Evolutionary conservation across 176 grass and related monocot species (phyloP), one percentile per base, ranked within the genome.

Genomic region (Urochloa ruziziensis): DNA sequence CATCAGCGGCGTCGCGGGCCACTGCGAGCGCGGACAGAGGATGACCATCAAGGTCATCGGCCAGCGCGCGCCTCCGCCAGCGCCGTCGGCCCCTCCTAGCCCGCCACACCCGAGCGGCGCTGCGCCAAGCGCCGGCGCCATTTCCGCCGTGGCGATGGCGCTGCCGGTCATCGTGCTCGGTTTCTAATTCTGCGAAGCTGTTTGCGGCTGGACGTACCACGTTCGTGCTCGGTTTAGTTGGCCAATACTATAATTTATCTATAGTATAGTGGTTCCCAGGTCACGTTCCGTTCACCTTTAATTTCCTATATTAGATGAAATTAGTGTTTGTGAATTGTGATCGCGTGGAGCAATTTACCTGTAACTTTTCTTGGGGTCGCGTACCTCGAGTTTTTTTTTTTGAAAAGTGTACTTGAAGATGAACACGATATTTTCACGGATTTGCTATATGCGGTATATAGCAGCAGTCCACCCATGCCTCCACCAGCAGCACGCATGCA

Each of bases 21-120:
- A 97, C 89, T 97, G 94, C 36, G 78, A 97, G 58, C 81, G 79
- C 23, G 94, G 94, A 10, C 94, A 94, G 89, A 90, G 87, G 87
- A 94, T 94, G 89, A 60, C 82, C 52, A 19, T 97, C 79, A 97
- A 73, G 82, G 91, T 92, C 78, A 79, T 92, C 74, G 70, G 64
- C 79, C 64, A 34, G 15, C 7, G 46, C 47, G 74, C 71, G 17
- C 67, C 90, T 2, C 64, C 88, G 5, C 72, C n/a, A n/a, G n/a
- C n/a, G n/a, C n/a, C n/a, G n/a, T n/a, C 27, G 7, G 67, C 59
- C 17, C 85, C 87, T 23, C 90, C 87, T 1, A 64, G 33, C 53
- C 84, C 79, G 5, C 70, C 67, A 10, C 51, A 23, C 9, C 75
- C 75, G 0, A 79, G 80, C 62, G 69, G 8, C 57, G 82, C 73